These are phyloP conservation scores for Lentinula edodes DNA, from an alignment of 768 basidiomycete genomes.

Conservation along the genomic window DNA sequence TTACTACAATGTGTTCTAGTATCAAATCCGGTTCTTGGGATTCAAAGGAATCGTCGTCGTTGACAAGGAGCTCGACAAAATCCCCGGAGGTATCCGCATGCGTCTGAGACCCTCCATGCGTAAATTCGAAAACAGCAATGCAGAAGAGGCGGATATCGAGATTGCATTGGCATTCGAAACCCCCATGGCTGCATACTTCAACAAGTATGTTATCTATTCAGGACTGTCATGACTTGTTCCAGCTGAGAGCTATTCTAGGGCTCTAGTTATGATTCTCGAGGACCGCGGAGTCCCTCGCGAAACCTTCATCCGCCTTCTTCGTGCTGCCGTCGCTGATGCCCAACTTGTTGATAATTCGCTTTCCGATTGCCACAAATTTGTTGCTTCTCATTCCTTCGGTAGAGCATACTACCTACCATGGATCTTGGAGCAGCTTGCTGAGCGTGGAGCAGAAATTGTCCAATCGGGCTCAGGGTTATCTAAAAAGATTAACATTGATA, in stretches of 20 bases:
- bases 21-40: slow-evolving; percentile 79
- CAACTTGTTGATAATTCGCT: slow-evolving; percentile 57
- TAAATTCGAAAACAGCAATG: slow-evolving; percentile 56
- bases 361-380: slow-evolving; percentile 37
- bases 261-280: slow-evolving; percentile 75
- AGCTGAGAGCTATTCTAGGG: slow-evolving; percentile 30
- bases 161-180: slow-evolving; percentile 60
- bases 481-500: slow-evolving; percentile 31
- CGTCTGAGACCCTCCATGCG: slow-evolving; percentile 67
- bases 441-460: slow-evolving; percentile 38
- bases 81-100: slow-evolving; percentile 53
- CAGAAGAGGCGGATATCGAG: slow-evolving; percentile 58
- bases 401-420: slow-evolving; percentile 41
- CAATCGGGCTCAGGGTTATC: slow-evolving; percentile 9
- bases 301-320: slow-evolving; percentile 59
- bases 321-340: slow-evolving; percentile 47
- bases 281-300: slow-evolving; percentile 59
- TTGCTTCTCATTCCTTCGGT: slow-evolving; percentile 44
- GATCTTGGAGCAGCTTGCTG: slow-evolving; percentile 44
- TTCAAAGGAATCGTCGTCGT: slow-evolving; percentile 79
- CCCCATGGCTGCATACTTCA: slow-evolving; percentile 64
- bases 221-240: neutral
- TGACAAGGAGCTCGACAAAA: slow-evolving; percentile 46
- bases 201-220: slow-evolving; percentile 43
- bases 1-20: slow-evolving; percentile 28